phyloP scores from a whole-genome alignment of 2,329 filamentous ascomycete genomes.

The Dactylellina haptotyla region DNA sequence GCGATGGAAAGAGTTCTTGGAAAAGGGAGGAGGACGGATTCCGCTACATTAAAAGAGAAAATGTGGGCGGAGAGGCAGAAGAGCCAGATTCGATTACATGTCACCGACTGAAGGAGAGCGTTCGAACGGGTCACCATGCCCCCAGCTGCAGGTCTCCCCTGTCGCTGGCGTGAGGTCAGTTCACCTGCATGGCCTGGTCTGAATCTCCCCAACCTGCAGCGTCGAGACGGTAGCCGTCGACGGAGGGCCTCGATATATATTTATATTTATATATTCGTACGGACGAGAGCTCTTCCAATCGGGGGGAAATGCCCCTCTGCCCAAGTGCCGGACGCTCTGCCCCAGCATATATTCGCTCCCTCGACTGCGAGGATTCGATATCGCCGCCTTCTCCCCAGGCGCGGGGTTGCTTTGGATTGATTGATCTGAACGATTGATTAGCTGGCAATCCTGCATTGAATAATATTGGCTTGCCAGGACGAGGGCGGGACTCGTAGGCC shows the following conservation, averaged over 20 bases:
- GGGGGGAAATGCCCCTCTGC: conserved; percentile 12
- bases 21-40: neutral
- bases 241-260: too few relatives aligned
- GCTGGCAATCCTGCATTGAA: conserved; percentile 41
- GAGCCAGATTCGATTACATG: conserved; percentile 4
- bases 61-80: neutral
- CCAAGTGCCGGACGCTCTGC: neutral
- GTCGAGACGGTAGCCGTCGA: conserved; percentile 17
- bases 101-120: conserved; percentile 5
- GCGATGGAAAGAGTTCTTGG: conserved; percentile 6
- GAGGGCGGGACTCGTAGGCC: neutral
- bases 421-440: too few relatives aligned
- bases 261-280: too few relatives aligned
- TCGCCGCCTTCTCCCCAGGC: neutral
- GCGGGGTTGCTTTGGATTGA: conserved; percentile 34
- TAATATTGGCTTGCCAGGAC: conserved; percentile 15
- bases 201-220: conserved; percentile 23
- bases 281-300: too few relatives aligned
- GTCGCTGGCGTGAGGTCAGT: conserved; percentile 37
- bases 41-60: neutral
- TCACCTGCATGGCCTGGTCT: conserved; percentile 29
- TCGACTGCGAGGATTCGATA: conserved; percentile 9
- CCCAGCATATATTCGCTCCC: conserved; percentile 19
- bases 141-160: conserved; percentile 47
- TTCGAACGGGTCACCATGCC: conserved; percentile 31